Conservation (phyloP, 495 filamentous ascomycete species). For the Cercophora samala region DNA sequence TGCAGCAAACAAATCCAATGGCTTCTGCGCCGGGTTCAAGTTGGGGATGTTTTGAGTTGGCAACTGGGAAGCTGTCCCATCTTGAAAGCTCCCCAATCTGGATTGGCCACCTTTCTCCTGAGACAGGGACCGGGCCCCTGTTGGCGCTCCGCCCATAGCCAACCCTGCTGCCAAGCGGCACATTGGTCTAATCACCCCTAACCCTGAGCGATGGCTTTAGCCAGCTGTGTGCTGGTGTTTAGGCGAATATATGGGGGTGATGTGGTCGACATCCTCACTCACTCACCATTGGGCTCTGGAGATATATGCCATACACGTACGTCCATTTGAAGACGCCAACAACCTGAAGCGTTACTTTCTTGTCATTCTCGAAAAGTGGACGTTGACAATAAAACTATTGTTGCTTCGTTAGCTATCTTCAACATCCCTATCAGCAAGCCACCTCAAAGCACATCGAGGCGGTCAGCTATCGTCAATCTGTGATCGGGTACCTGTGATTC, state of each 20-base stretch:
- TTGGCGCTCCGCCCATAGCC: background rate
- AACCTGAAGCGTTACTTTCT: background rate
- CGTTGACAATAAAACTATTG: background rate
- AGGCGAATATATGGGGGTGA: too few relatives aligned
- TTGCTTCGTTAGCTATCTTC: background rate
- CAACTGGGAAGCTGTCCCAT: background rate
- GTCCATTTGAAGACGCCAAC: background rate
- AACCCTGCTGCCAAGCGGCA: background rate
- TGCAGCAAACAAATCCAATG: background rate
- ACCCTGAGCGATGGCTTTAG: background rate
- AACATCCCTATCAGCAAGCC: background rate
- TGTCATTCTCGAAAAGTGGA: background rate
- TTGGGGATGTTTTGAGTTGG: background rate
- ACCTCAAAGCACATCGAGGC: background rate
- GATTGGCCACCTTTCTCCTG: conserved; percentile 27
- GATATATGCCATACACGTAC: background rate
- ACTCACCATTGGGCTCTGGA: background rate
- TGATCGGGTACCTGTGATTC: background rate
- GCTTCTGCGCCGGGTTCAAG: background rate
- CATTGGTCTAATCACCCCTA: background rate
- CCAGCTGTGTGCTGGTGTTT: background rate
- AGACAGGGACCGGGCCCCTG: conserved; percentile 13
- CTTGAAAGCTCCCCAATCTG: background rate
- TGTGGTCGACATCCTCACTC: too few relatives aligned
- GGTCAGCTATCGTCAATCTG: too few relatives aligned